Conservation (phyloP, 352 stramenopile genomes). For the Phytophthora hybrid region DNA sequence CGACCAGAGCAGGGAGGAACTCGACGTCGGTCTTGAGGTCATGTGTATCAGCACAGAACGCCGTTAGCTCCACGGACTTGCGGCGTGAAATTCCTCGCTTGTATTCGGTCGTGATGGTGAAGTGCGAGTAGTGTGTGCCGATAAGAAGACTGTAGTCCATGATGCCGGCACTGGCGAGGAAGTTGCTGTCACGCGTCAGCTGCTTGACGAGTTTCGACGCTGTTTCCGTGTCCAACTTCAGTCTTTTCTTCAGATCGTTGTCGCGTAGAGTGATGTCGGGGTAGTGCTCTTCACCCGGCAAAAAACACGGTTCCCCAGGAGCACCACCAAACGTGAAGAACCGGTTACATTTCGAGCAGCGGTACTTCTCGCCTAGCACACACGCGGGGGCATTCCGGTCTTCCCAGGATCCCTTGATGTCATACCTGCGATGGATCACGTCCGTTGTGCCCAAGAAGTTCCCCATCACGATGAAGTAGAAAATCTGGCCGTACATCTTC, state of each 20-base stretch:
- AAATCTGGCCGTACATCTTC: conserved; percentile 93
- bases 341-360: conserved; percentile 86
- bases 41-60: conserved; percentile 34
- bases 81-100: conserved; percentile 39
- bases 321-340: conserved; percentile 82
- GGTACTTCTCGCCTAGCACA: conserved; percentile 79
- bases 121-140: conserved; percentile 87
- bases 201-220: conserved; percentile 78
- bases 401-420: conserved; percentile 93
- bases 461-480: conserved; percentile 94
- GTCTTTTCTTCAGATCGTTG: conserved; percentile 88
- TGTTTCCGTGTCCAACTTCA: conserved; percentile 69
- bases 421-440: conserved; percentile 89
- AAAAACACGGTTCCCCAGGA: conserved; percentile 53
- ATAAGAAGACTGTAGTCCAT: conserved; percentile 94
- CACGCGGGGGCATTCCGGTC: conserved; percentile 85
- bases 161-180: conserved; percentile 83
- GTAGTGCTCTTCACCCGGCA: conserved; percentile 77
- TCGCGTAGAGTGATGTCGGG: conserved; percentile 85
- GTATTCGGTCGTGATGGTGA: conserved; percentile 67
- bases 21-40: conserved; percentile 41
- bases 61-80: conserved; percentile 44
- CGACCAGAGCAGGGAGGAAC: conserved; percentile 52
- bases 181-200: conserved; percentile 85
- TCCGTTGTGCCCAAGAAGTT: conserved; percentile 90